Conservation (phyloP, 257 asterid species). For the Verbascum thapsus region DNA sequence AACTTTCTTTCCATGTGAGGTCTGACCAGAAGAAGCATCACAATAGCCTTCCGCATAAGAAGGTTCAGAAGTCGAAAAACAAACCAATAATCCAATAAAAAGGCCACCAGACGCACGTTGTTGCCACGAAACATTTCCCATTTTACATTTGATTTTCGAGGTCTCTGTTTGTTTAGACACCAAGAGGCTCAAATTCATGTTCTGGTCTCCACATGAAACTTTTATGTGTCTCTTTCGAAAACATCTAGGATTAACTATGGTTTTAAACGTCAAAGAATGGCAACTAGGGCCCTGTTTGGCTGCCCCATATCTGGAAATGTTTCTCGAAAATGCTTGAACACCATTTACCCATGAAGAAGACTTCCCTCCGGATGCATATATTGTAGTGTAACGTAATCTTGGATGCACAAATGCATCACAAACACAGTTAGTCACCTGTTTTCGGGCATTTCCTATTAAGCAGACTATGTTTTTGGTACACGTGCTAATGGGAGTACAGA, state of each 20-base stretch:
- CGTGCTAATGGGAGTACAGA: slow-evolving; percentile 45
- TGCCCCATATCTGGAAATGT: slow-evolving; percentile 27
- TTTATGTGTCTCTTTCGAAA: slow-evolving; percentile 33
- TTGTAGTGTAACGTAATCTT: too few species aligned
- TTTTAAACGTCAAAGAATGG: slow-evolving; percentile 45
- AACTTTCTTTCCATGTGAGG: slow-evolving; percentile 64
- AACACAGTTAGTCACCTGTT: slow-evolving; percentile 47
- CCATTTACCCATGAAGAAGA: too few species aligned
- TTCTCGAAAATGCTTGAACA: too few species aligned
- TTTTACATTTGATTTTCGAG: slow-evolving; percentile 34
- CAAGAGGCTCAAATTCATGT: slow-evolving; percentile 47
- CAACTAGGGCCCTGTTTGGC: slow-evolving; percentile 37
- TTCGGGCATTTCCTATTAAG: slow-evolving; percentile 39
- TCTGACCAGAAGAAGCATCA: slow-evolving; percentile 34
- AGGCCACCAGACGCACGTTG: slow-evolving; percentile 51
- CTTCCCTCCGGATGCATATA: too few species aligned
- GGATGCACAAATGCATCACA: slow-evolving; percentile 41
- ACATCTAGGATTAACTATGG: slow-evolving; percentile 34
- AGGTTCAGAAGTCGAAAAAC: slow-evolving; percentile 60
- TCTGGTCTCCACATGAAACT: slow-evolving; percentile 42
- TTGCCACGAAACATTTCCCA: slow-evolving; percentile 47
- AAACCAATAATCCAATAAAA: slow-evolving; percentile 57
- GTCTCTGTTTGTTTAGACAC: slow-evolving; percentile 42
- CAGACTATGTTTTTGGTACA: slow-evolving; percentile 46
- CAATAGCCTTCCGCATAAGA: slow-evolving; percentile 50